These are phyloP conservation scores for Colletotrichum ledebouriae DNA, from an alignment of 2,329 filamentous ascomycete genomes.

Conservation along the genomic window DNA sequence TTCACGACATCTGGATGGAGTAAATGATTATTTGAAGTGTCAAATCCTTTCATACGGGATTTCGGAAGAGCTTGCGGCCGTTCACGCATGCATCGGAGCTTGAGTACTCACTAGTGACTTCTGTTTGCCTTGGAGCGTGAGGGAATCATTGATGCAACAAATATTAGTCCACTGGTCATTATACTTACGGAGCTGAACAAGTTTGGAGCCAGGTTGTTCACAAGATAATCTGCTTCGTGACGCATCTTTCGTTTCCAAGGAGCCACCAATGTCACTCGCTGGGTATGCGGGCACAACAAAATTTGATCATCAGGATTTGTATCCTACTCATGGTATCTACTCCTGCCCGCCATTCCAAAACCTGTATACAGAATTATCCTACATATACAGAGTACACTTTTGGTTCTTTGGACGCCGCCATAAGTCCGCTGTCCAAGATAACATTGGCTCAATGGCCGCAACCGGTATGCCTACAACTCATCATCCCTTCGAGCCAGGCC, in stretches of 20 bases:
- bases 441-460: neutral
- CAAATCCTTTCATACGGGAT: too few relatives aligned
- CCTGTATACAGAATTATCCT: conserved; percentile 40
- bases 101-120: too few relatives aligned
- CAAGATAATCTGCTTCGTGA: too few relatives aligned
- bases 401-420: conserved; percentile 25
- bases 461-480: conserved; percentile 20
- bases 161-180: too few relatives aligned
- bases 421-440: conserved; percentile 13
- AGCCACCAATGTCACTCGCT: neutral
- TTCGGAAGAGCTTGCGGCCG: too few relatives aligned
- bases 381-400: conserved; percentile 39
- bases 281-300: neutral
- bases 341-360: conserved; percentile 12
- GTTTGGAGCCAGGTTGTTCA: too few relatives aligned
- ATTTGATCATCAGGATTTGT: conserved; percentile 32
- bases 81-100: too few relatives aligned
- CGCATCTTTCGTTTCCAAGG: too few relatives aligned
- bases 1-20: neutral
- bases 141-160: too few relatives aligned
- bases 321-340: conserved; percentile 39
- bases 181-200: too few relatives aligned
- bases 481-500: neutral
- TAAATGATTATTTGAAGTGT: too few relatives aligned
- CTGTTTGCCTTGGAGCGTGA: too few relatives aligned